Conservation (phyloP, 148 eudicot species). For the Spergularia bocconei region DNA sequence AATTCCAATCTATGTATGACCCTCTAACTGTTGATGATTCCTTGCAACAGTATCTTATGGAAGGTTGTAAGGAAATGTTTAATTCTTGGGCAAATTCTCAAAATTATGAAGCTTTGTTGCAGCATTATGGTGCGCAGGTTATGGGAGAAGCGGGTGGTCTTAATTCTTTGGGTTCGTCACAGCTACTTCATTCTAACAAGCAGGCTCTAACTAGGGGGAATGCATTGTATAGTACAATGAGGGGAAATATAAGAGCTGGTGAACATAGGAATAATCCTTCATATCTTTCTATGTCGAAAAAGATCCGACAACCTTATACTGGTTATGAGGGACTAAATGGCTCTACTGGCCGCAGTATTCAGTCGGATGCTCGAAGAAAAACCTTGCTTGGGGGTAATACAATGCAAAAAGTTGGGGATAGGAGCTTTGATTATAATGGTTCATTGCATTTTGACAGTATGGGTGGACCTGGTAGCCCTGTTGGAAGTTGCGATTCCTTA, state of each 20-base stretch:
- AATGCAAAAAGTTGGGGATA: constrained; percentile 26
- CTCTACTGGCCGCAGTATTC: constrained; percentile 24
- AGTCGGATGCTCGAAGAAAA: constrained; percentile 27
- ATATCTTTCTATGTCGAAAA: constrained; percentile 26
- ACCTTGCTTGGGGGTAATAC: constrained; percentile 26
- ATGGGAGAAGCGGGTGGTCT: constrained; percentile 27
- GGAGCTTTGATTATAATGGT: constrained; percentile 21
- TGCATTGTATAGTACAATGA: constrained; percentile 25
- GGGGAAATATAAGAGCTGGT: constrained; percentile 26
- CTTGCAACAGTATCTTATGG: constrained; percentile 27
- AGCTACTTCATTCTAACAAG: constrained; percentile 22
- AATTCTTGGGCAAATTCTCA: constrained; percentile 23
- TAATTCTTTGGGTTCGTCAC: constrained; percentile 27
- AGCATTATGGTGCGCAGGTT: constrained; percentile 22
- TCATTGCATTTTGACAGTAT: constrained; percentile 26
- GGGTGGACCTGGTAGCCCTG: constrained; percentile 26
- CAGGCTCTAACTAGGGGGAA: constrained; percentile 25
- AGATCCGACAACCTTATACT: constrained; percentile 29
- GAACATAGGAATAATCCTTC: constrained; percentile 20
- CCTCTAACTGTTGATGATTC: constrained; percentile 20
- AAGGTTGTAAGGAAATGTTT: constrained; percentile 13
- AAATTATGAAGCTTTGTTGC: constrained; percentile 28
- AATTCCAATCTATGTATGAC: constrained; percentile 20
- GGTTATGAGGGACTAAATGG: constrained; percentile 32
- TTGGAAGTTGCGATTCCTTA: constrained; percentile 22